These are phyloP conservation scores for Uronychia binucleata DNA, from an alignment of 73 alveolate species.

Conservation along the genomic window DNA sequence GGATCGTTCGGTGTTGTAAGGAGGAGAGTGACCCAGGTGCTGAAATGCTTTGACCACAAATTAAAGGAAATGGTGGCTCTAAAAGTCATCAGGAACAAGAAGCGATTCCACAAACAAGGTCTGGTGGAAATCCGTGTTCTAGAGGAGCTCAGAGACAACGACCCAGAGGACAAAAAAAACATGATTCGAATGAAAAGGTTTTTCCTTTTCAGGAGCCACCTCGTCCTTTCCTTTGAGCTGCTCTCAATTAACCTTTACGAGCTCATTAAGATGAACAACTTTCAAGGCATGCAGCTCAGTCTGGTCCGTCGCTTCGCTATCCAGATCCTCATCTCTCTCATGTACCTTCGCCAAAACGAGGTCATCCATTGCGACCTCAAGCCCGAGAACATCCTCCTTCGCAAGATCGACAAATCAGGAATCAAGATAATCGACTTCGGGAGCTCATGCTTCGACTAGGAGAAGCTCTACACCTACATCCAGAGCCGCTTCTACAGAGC, in stretches of 20 bases:
- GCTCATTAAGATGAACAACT: constrained; percentile 57
- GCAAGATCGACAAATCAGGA: constrained; percentile 67
- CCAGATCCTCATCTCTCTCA: constrained; percentile 64
- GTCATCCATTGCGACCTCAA: constrained; percentile 84
- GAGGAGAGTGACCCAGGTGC: too few species aligned
- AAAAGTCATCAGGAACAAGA: constrained; percentile 58
- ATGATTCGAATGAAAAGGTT: constrained; percentile 43
- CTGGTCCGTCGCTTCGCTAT: constrained; percentile 57
- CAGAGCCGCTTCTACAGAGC: constrained; percentile 86
- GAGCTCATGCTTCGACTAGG: constrained; percentile 72
- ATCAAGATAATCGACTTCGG: constrained; percentile 91
- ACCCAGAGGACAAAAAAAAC: constrained; percentile 34
- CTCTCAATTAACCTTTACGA: constrained; percentile 65
- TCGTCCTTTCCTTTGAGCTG: constrained; percentile 66
- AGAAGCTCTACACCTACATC: constrained; percentile 74
- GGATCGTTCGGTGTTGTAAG: constrained; percentile 69
- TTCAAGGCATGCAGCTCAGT: constrained; percentile 55
- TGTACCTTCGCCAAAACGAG: constrained; percentile 46
- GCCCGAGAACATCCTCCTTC: constrained; percentile 80
- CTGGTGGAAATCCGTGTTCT: constrained; percentile 56
- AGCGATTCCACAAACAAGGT: constrained; percentile 50
- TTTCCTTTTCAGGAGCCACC: constrained; percentile 47
- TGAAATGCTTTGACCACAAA: constrained; percentile 59
- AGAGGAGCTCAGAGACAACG: constrained; percentile 41
- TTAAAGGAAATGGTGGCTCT: constrained; percentile 52